Percentiles rank a stretch among this genome's conserved stretches.
These are phyloP conservation scores for Pouteria glomerata DNA, from an alignment of 148 eudicot species.

Conservation along the genomic window DNA sequence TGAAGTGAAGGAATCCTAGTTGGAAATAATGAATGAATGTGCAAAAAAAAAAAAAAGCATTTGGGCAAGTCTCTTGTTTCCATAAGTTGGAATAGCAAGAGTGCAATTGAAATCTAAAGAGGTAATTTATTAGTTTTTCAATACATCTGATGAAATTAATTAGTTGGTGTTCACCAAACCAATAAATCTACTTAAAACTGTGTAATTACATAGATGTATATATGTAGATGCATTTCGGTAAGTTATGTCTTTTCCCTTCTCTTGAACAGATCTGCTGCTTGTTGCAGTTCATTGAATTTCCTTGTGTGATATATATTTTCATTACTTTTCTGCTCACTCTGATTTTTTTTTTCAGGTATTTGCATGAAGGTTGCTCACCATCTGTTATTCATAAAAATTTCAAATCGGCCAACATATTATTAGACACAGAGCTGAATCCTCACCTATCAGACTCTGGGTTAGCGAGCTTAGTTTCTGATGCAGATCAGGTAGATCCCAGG, in stretches of 20 bases:
- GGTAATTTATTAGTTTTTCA: no score
- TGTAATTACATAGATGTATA: neutral
- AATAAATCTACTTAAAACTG: neutral
- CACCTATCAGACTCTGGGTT: conserved; percentile 86
- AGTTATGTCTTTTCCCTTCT: neutral
- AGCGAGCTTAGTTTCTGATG: conserved; percentile 65
- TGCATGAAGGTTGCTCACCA: conserved; percentile 96
- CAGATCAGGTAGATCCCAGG: conserved; percentile 62
- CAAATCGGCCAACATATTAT: conserved; percentile 90
- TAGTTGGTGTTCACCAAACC: no score
- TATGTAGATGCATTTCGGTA: neutral
- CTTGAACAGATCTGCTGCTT: neutral
- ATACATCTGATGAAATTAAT: no score
- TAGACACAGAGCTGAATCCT: conserved; percentile 87
- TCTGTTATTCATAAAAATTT: conserved; percentile 83
- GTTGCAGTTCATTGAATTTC: neutral
- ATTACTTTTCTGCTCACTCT: neutral
- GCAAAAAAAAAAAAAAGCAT: no score
- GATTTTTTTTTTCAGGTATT: conserved; percentile 53
- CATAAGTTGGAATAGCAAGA: no score
- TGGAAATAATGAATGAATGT: no score
- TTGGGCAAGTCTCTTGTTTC: no score
- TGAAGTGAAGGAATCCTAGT: no score
- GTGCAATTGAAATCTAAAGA: no score
- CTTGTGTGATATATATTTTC: neutral